Base-by-base conservation (phyloP, 2,329 filamentous ascomycete genomes). In the Chalaropsis ovoidea region DNA sequence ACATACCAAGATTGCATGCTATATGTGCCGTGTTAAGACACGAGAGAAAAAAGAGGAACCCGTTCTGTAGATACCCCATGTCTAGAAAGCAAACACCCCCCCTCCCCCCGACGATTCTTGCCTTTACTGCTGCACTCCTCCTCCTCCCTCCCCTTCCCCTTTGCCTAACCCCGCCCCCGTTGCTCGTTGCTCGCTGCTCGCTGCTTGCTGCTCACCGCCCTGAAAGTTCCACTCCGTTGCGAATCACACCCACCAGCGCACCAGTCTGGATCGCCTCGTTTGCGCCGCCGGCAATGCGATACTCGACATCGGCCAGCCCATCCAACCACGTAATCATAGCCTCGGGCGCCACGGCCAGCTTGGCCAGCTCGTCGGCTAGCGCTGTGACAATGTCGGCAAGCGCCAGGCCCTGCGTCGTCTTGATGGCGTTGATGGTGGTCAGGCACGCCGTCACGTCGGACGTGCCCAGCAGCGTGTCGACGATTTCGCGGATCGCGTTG, bases 361-460 rank as follows among this genome's bases (percentile, higher is more conserved):
- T 87, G 22, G 84, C 81, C 67, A 99, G 75, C 76, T 96, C 88
- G 71, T 96, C 92, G 0, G 88, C 85, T 49, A 97, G 74, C 0
- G 90, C 85, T 0, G 91, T 95, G 69, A 99, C 83, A 66, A 99
- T 96, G 74, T 99, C 94, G 2, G 94, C 94, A 68, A 99, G 76
- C 1, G 94, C 94, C 61, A 99, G 79, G 0, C 94, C 94, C 72
- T 94, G 90, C 66, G 85, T 82, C 3, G 84, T 81, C 77, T 99
- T 99, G 68, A 99, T 80, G 0, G 89, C 85, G 73, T 94, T 94
- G 75, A 99, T 86, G 0, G 90, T 95, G 67, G 84, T 86, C 62
- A 99, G 80, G 73, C 93, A 96, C 42, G 89, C 90, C 1, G 89
- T 95, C 61, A 99, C 89, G 72, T 99, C 93, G 64, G 85, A 83